phyloP scores from a whole-genome alignment of 139 green algal genomes.

The Volvox reticuliferus region DNA sequence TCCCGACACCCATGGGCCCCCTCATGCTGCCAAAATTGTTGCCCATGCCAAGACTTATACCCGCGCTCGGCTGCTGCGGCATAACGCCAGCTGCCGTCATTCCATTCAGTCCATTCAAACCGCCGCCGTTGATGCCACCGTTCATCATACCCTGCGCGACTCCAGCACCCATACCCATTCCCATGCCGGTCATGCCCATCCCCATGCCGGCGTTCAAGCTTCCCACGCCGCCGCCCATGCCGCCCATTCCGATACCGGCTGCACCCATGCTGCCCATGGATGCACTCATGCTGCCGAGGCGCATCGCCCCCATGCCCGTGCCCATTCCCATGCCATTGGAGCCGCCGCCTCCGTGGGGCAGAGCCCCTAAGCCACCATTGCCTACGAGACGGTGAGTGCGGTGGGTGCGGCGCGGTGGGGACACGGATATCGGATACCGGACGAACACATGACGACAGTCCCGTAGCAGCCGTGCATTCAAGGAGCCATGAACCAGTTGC shows the following conservation, averaged over 20 bases:
- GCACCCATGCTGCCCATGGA: slow-evolving; percentile 28
- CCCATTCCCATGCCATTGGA: slow-evolving; percentile 1
- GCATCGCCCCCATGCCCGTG: slow-evolving; percentile 19
- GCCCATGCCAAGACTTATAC: not conserved
- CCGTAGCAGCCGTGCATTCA: too few species aligned
- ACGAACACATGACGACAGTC: too few species aligned
- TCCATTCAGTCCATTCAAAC: not conserved
- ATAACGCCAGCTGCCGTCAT: not conserved
- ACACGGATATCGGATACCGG: too few species aligned
- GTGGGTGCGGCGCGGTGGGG: too few species aligned
- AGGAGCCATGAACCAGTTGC: too few species aligned
- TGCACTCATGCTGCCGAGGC: slow-evolving; percentile 11
- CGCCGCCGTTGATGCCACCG: not conserved
- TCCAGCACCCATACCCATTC: slow-evolving; percentile 26
- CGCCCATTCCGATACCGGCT: slow-evolving; percentile 3
- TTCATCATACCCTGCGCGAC: not conserved
- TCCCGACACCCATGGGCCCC: not conserved
- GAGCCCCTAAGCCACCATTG: too few species aligned
- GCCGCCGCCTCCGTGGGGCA: not conserved
- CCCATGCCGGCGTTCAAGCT: slow-evolving; percentile 30
- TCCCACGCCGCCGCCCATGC: slow-evolving; percentile 2
- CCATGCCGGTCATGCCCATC: slow-evolving; percentile 33
- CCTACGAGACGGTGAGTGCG: too few species aligned
- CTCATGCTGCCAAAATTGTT: not conserved
- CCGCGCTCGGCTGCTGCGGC: not conserved